A percentile compares a stretch with the other conserved stretches of the same genome.
phyloP scores from a whole-genome alignment of 106 monocot species.

The Dendrobium officinale region DNA sequence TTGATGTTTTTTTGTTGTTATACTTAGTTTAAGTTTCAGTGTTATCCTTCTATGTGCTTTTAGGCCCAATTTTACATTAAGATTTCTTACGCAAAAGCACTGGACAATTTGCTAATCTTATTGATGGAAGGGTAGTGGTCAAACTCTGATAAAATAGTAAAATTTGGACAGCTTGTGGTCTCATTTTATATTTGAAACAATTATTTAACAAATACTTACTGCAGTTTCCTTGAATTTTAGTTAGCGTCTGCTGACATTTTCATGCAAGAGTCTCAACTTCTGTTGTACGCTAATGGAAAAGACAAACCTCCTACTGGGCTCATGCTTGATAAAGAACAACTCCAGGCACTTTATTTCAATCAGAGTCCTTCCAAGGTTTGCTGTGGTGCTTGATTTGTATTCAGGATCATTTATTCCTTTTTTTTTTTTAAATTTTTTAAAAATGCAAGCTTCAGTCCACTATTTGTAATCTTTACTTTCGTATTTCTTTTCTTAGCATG shows the following conservation, averaged over 20 bases:
- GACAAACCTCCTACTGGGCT: conserved; percentile 74
- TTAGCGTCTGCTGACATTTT: conserved; percentile 64
- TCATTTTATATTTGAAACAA: background rate
- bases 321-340: conserved; percentile 67
- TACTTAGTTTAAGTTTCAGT: background rate
- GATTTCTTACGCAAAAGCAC: too few species aligned
- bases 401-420: background rate
- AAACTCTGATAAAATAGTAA: background rate
- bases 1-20: too few species aligned
- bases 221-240: conserved; percentile 23
- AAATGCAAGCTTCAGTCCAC: background rate
- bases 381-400: background rate
- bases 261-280: conserved; percentile 72
- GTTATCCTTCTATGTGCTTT: background rate
- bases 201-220: background rate
- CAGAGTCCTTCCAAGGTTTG: conserved; percentile 65
- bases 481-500: background rate
- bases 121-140: background rate
- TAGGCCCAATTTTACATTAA: too few species aligned
- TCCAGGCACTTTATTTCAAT: conserved; percentile 80
- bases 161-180: background rate
- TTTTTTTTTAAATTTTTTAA: background rate
- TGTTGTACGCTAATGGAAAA: conserved; percentile 64
- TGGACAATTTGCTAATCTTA: background rate
- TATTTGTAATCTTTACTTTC: background rate